Evolutionary conservation across 371 early-diverging fungal genomes (phyloP).

Genomic region (Basidiobolus heterosporus): DNA sequence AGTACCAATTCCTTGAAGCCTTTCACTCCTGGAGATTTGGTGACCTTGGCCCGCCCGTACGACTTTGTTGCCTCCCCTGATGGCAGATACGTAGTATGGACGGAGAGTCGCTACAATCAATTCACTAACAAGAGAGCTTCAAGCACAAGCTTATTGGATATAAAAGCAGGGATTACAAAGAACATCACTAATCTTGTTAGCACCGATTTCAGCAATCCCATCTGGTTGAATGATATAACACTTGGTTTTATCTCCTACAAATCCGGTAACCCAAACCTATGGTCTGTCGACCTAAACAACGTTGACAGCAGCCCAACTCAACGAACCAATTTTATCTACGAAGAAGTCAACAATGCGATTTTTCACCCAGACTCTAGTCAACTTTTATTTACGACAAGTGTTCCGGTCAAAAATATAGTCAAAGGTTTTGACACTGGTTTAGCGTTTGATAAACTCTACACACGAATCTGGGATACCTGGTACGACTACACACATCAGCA

Average conservation of each 20-base stretch:
- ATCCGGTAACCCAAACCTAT: no score
- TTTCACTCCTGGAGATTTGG: conserved; percentile 27
- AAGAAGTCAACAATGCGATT: conserved; percentile 21
- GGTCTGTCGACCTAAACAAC: no score
- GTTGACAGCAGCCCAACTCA: no score
- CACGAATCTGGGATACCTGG: conserved; percentile 51
- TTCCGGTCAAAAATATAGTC: conserved; percentile 23
- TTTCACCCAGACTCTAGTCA: conserved; percentile 18
- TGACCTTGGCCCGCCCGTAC: conserved; percentile 29
- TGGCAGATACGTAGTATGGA: conserved; percentile 26
- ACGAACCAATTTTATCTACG: conserved; percentile 27
- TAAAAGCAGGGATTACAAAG: conserved; percentile 10
- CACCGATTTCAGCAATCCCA: conserved; percentile 15
- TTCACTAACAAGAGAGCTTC: conserved; percentile 25
- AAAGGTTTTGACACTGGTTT: conserved; percentile 25
- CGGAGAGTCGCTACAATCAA: conserved; percentile 24
- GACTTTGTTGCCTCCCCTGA: conserved; percentile 24
- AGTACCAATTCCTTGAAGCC: conserved; percentile 1
- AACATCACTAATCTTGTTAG: conserved; percentile 15
- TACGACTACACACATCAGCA: conserved; percentile 41
- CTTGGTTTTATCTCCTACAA: conserved; percentile 25
- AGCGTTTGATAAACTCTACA: conserved; percentile 41
- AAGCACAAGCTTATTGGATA: conserved; percentile 23
- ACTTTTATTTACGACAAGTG: conserved; percentile 33
- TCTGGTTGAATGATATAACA: conserved; percentile 29